phyloP scores from a whole-genome alignment of 495 filamentous ascomycete genomes.

The Penicillium diatomitis region DNA sequence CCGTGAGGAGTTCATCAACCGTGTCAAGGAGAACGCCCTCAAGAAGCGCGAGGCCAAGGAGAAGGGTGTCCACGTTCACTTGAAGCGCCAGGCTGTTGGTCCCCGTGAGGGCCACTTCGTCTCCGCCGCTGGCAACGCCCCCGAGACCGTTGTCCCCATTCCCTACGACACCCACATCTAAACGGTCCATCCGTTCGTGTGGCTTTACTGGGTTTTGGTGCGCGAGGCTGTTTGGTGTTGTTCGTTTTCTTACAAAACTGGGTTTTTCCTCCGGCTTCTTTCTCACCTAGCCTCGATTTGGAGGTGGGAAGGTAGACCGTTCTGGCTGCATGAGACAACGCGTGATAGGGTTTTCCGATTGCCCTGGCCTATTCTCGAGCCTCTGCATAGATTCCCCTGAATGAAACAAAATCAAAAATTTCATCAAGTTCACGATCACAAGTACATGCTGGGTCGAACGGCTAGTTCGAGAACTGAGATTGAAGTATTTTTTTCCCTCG shows the following conservation, averaged over 20 bases:
- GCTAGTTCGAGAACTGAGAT: no score
- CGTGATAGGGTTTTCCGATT: slow-evolving; percentile 29
- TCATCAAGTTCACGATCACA: slow-evolving; percentile 25
- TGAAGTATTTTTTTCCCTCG: no score
- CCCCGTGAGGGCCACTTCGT: slow-evolving; percentile 76
- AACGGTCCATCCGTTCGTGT: slow-evolving; percentile 30
- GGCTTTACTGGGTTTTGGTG: slow-evolving; percentile 21
- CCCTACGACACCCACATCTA: slow-evolving; percentile 98
- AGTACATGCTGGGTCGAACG: background rate
- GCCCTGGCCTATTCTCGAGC: slow-evolving; percentile 33
- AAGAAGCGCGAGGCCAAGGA: slow-evolving; percentile 88
- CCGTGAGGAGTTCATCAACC: slow-evolving; percentile 87
- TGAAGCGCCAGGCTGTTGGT: slow-evolving; percentile 80
- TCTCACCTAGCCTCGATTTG: background rate
- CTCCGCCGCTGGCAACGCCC: slow-evolving; percentile 62
- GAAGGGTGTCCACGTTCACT: slow-evolving; percentile 72
- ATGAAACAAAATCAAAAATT: slow-evolving; percentile 42
- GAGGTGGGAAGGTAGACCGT: background rate
- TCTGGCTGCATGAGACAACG: slow-evolving; percentile 37
- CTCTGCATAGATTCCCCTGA: slow-evolving; percentile 46
- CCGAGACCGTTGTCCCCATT: slow-evolving; percentile 85
- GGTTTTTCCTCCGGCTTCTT: slow-evolving; percentile 16
- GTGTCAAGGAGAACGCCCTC: slow-evolving; percentile 90
- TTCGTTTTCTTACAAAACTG: slow-evolving; percentile 15
- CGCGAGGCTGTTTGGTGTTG: slow-evolving; percentile 40